Base-by-base conservation (phyloP, 176 grass and related monocot species). In the Ensete glaucum region DNA sequence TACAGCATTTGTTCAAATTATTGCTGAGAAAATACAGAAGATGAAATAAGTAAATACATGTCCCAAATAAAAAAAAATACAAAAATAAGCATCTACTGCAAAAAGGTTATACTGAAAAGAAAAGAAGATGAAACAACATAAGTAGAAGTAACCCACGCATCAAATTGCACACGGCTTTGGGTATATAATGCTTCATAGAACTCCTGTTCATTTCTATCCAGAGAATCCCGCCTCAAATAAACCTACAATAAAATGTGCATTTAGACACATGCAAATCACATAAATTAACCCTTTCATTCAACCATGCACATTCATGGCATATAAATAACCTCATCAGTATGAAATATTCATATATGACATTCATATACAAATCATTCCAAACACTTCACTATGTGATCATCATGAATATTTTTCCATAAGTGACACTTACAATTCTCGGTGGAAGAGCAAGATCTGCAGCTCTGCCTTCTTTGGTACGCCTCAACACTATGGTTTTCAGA, bases 161-260 rank as follows among this genome's bases (percentile, higher is more conserved):
- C 90, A 89, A 99, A 99, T 49, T 99, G 90, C 0, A 88, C 81
- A 43, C 88, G 74, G 23, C 95, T 94, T 78, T 99, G 90, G 72
- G 90, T 99, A 79, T 94, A 99, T 52, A 99, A 81, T 80, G 95
- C 88, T 87, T 99, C 95, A 82, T 99, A 99, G 73, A 99, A 99
- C 75, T 94, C 90, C 29, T 87, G 80, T 76, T 99, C 95, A 16
- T 85, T 88, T 74, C 72, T 87, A 85, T 99, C 95, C 68, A 99
- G 82, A 14, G 82, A 77, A 72, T 94, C 90, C 64, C 90, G 77
- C 86, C 90, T 94, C 65, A 99, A 70, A 76, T 82, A 81, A 80
- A 99, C 95, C 95, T 99, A 82, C 75, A 77, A 65, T 13, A 56
- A 50, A 19, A 21, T 14, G 43, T 50, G 34, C 34, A 50, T 0